Conservation (phyloP, 2,329 filamentous ascomycete species). For the Ophiostoma ips region DNA sequence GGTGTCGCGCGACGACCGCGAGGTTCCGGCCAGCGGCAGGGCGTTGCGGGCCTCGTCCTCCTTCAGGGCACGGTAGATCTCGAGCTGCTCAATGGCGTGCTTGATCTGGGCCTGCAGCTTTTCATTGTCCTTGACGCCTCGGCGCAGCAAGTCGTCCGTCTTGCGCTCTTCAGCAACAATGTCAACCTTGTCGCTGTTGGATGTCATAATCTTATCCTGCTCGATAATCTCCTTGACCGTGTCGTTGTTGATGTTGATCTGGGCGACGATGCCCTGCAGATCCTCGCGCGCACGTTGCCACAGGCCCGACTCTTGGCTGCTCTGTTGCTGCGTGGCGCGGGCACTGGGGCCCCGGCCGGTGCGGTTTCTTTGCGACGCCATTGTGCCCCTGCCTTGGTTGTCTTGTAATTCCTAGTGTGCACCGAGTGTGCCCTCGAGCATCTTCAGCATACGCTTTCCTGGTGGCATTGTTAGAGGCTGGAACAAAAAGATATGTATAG, state of each 20-base stretch:
- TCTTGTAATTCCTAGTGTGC: too few species aligned
- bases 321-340: not conserved
- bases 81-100: constrained; percentile 24
- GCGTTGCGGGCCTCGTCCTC: constrained; percentile 23
- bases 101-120: constrained; percentile 22
- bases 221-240: not conserved
- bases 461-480: too few species aligned
- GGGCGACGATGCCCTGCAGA: not conserved
- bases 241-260: not conserved
- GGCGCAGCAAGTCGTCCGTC: constrained; percentile 18
- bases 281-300: not conserved
- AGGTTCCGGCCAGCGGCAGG: constrained; percentile 12
- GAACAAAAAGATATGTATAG: too few species aligned
- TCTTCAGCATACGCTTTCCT: too few species aligned
- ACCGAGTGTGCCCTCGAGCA: not conserved
- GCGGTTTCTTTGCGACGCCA: not conserved
- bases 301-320: not conserved
- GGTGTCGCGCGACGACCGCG: not conserved
- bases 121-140: constrained; percentile 20
- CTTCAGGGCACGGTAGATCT: constrained; percentile 27
- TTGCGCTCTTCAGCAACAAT: constrained; percentile 14
- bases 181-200: not conserved
- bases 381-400: not conserved
- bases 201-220: not conserved
- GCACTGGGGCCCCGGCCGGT: not conserved